Percentiles rank a stretch among this genome's conserved stretches.
phyloP scores from a whole-genome alignment of 352 stramenopile species.

The Phytophthora aleatoria region DNA sequence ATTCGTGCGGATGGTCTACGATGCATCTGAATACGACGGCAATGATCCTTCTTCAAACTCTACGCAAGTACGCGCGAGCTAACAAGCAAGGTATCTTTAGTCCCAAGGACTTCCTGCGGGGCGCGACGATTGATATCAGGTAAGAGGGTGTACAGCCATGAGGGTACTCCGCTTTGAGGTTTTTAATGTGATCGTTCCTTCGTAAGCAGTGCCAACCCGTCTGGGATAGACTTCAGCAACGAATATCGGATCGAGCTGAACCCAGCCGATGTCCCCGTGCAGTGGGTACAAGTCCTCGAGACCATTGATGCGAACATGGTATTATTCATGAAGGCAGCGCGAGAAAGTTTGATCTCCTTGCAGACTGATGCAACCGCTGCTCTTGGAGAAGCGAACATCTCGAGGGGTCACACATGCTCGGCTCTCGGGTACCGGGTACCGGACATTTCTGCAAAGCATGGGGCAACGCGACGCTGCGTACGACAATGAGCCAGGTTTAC shows the following conservation, averaged over 20 bases:
- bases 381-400: conserved; percentile 41
- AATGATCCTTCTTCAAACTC: conserved; percentile 63
- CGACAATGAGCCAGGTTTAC: conserved; percentile 28
- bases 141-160: conserved; percentile 3
- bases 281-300: conserved; percentile 71
- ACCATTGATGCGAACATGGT: conserved; percentile 55
- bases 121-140: conserved; percentile 50
- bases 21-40: conserved; percentile 64
- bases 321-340: conserved; percentile 47
- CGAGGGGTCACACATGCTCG: conserved; percentile 53
- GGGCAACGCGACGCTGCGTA: conserved; percentile 2
- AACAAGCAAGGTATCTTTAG: conserved; percentile 46
- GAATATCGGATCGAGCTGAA: conserved; percentile 65
- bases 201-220: conserved; percentile 41
- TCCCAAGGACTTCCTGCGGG: conserved; percentile 41
- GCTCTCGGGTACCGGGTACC: conserved; percentile 54
- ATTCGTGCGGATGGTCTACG: conserved; percentile 63
- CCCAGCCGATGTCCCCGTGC: conserved; percentile 61
- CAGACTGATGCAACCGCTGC: conserved; percentile 41
- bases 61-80: conserved; percentile 50
- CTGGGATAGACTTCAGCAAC: conserved; percentile 60
- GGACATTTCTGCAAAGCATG: conserved; percentile 57
- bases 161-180: neutral
- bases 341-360: conserved; percentile 35
- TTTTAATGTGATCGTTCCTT: conserved; percentile 5